These are phyloP conservation scores for Cyberlindnera mississippiensis DNA, from an alignment of 805 yeast species.

Conservation along the genomic window DNA sequence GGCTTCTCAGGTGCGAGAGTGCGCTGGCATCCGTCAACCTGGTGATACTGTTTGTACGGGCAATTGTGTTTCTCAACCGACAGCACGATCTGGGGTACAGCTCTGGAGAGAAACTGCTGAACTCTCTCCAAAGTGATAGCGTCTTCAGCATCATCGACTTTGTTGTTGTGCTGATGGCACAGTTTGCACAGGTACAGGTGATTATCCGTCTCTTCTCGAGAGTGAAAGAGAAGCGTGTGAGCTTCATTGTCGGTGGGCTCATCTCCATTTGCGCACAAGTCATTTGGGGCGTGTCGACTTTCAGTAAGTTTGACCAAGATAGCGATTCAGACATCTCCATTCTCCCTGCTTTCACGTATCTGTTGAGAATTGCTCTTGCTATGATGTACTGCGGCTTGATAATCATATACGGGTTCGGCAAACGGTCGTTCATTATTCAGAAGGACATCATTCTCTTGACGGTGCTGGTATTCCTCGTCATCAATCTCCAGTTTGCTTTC, in stretches of 20 bases:
- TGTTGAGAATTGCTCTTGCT: constrained; percentile 67
- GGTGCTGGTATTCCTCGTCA: constrained; percentile 47
- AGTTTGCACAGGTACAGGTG: constrained; percentile 68
- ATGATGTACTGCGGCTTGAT: constrained; percentile 65
- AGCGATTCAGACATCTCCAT: constrained; percentile 44
- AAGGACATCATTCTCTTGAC: constrained; percentile 52
- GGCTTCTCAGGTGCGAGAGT: constrained; percentile 46
- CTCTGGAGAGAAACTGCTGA: constrained; percentile 41
- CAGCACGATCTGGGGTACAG: constrained; percentile 42
- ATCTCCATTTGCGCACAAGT: constrained; percentile 55
- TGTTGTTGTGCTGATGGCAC: constrained; percentile 52
- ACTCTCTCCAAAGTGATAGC: constrained; percentile 38
- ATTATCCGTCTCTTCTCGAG: constrained; percentile 65
- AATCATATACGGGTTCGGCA: constrained; percentile 46
- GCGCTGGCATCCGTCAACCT: constrained; percentile 53
- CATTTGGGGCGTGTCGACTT: constrained; percentile 67
- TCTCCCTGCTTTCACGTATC: constrained; percentile 69
- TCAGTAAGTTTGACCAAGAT: constrained; percentile 29
- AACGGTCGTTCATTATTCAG: constrained; percentile 47
- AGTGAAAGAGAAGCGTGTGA: constrained; percentile 60
- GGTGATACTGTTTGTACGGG: constrained; percentile 42
- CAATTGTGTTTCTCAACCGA: constrained; percentile 40
- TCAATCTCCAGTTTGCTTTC: constrained; percentile 60
- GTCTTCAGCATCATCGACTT: constrained; percentile 55
- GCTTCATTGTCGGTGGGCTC: constrained; percentile 54